These are phyloP conservation scores for Globisporangium orthogonon DNA, from an alignment of 352 stramenopile genomes.

Conservation along the genomic window DNA sequence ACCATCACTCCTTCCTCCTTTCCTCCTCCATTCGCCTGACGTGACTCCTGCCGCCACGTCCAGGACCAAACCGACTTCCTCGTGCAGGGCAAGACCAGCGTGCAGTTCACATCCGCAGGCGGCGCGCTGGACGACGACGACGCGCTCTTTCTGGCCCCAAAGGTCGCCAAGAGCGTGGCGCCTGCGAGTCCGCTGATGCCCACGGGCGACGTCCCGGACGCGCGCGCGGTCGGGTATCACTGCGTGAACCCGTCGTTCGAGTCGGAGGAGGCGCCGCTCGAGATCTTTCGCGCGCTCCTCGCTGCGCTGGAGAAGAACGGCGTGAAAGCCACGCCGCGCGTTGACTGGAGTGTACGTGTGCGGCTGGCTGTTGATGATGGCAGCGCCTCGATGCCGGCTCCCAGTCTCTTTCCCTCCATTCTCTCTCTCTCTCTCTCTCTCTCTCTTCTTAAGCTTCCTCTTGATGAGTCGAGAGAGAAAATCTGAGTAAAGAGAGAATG, in stretches of 20 bases:
- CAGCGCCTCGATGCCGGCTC: slow-evolving; percentile 5
- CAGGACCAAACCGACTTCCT: slow-evolving; percentile 22
- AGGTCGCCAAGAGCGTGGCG: neutral
- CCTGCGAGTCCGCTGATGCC: slow-evolving; percentile 13
- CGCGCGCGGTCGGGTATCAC: slow-evolving; percentile 36
- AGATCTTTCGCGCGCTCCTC: slow-evolving; percentile 51
- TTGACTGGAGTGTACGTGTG: slow-evolving; percentile 57
- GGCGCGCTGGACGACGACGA: slow-evolving; percentile 26
- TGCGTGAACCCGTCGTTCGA: slow-evolving; percentile 75
- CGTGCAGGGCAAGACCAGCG: slow-evolving; percentile 21
- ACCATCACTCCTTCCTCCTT: neutral
- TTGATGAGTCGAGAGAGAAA: neutral
- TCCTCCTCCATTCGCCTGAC: neutral
- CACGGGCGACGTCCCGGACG: slow-evolving; percentile 46
- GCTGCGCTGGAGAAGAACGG: slow-evolving; percentile 32
- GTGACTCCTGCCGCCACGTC: neutral
- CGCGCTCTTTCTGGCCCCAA: neutral
- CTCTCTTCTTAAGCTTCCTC: neutral
- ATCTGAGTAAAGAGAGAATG: neutral
- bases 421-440: neutral
- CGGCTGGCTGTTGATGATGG: slow-evolving; percentile 11
- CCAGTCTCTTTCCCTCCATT: neutral
- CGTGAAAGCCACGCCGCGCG: slow-evolving; percentile 40
- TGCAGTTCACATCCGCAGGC: slow-evolving; percentile 12
- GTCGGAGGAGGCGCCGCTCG: slow-evolving; percentile 33